These are phyloP conservation scores for Henckelia pumila DNA, from an alignment of 257 asterid genomes.

Conservation along the genomic window DNA sequence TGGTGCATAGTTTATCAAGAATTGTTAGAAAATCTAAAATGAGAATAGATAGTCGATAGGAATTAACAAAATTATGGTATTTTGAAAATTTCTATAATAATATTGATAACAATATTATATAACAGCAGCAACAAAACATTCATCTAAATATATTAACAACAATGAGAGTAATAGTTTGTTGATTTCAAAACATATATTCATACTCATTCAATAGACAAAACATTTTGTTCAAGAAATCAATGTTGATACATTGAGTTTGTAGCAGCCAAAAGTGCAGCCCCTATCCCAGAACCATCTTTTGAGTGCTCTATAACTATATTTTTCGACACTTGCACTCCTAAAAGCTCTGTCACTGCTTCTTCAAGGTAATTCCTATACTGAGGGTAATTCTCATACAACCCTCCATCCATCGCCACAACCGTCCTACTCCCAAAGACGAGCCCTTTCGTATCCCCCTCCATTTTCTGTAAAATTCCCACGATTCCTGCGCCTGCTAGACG, in stretches of 20 bases:
- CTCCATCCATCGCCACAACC: conserved; percentile 90
- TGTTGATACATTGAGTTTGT: conserved; percentile 61
- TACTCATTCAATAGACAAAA: too few relatives aligned
- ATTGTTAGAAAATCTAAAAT: too few relatives aligned
- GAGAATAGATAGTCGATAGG: too few relatives aligned
- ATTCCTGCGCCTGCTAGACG: conserved; percentile 82
- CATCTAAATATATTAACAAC: too few relatives aligned
- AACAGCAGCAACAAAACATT: too few relatives aligned
- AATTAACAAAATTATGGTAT: too few relatives aligned
- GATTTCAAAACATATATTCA: too few relatives aligned
- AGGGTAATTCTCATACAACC: conserved; percentile 38
- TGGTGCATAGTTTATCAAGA: too few relatives aligned
- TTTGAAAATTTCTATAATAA: too few relatives aligned
- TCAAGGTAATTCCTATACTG: not conserved
- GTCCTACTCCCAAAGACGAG: conserved; percentile 59
- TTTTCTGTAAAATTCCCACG: conserved; percentile 70
- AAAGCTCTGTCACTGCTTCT: not conserved
- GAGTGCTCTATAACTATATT: conserved; percentile 64
- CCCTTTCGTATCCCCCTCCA: conserved; percentile 64
- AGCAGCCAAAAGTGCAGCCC: conserved; percentile 88
- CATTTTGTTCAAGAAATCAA: conserved; percentile 23
- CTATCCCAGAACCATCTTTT: conserved; percentile 81
- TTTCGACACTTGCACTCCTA: conserved; percentile 34
- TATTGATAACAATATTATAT: too few relatives aligned
- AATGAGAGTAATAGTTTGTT: too few relatives aligned